A percentile compares a stretch with the other conserved stretches of the same genome.
Evolutionary conservation across 164 flowering plant genomes (phyloP).

Genomic region (Vitis cinerea): DNA sequence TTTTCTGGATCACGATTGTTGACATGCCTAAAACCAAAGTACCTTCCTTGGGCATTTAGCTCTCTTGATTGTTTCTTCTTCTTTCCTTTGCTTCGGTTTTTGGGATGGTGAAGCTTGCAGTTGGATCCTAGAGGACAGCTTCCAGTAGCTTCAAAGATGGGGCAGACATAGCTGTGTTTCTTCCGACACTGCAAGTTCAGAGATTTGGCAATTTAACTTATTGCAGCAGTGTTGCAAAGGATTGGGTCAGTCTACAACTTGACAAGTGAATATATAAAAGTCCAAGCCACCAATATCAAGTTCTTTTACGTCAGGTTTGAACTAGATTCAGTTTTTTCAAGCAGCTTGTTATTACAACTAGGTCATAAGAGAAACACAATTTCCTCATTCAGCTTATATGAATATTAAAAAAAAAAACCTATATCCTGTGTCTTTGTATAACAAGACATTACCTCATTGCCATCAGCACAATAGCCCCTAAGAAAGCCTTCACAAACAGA

Average conservation of each 20-base stretch:
- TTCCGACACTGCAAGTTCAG: constrained; percentile 74
- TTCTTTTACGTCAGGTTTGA: too few species aligned
- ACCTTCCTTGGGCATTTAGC: constrained; percentile 49
- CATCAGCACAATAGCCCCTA: constrained; percentile 92
- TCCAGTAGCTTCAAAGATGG: constrained; percentile 71
- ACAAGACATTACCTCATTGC: constrained; percentile 76
- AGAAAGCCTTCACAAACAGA: constrained; percentile 87
- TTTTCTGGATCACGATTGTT: constrained; percentile 20
- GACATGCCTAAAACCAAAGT: constrained; percentile 52
- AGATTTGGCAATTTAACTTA: constrained; percentile 21
- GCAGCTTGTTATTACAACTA: too few species aligned
- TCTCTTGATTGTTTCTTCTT: constrained; percentile 42
- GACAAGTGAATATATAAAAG: too few species aligned
- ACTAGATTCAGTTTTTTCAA: too few species aligned
- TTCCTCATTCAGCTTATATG: not conserved
- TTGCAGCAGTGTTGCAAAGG: too few species aligned
- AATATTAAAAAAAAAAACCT: not conserved
- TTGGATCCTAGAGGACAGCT: constrained; percentile 58
- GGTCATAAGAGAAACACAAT: too few species aligned
- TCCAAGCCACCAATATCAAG: too few species aligned
- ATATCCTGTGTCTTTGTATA: not conserved
- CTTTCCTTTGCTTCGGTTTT: constrained; percentile 38
- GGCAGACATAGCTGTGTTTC: constrained; percentile 93
- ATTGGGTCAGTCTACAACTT: too few species aligned
- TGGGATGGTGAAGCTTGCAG: constrained; percentile 97